Percentiles rank a stretch among this genome's conserved stretches.
Evolutionary conservation across 78 protist genomes (phyloP).

Genomic region (Dictyostelium brefeldianum): DNA sequence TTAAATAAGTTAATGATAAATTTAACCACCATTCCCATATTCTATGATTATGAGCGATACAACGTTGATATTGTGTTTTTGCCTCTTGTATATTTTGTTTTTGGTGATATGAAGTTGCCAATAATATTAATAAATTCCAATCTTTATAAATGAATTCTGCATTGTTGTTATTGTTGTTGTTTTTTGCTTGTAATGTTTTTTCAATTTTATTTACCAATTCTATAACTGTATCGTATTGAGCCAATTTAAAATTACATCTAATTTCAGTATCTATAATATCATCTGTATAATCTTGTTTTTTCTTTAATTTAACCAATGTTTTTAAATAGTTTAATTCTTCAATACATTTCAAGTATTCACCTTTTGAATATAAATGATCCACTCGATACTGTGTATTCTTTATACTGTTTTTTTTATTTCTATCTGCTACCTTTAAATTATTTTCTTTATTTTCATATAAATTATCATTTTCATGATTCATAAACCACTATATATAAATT

Average conservation of each 20-base stretch:
- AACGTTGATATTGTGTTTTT: slow-evolving; percentile 28
- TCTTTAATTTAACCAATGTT: slow-evolving; percentile 7
- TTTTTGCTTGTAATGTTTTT: neutral
- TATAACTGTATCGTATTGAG: neutral
- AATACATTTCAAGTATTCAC: slow-evolving; percentile 25
- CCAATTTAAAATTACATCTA: slow-evolving; percentile 23
- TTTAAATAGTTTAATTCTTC: neutral
- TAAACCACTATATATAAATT: neutral
- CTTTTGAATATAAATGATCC: slow-evolving; percentile 27
- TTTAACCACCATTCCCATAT: slow-evolving; percentile 79
- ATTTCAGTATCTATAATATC: slow-evolving; percentile 42
- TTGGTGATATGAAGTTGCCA: slow-evolving; percentile 37
- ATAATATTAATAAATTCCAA: neutral
- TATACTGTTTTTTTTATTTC: slow-evolving; percentile 5
- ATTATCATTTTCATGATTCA: neutral
- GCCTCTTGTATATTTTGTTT: neutral
- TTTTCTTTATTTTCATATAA: neutral
- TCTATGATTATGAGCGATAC: neutral
- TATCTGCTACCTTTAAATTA: neutral
- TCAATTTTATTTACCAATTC: slow-evolving; percentile 4
- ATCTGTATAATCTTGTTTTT: slow-evolving; percentile 32
- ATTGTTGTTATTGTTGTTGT: neutral
- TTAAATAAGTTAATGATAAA: slow-evolving; percentile 15
- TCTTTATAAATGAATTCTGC: neutral
- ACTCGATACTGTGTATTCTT: neutral